These are phyloP conservation scores for Ophiostoma quercus DNA, from an alignment of 2,329 filamentous ascomycete genomes.

Conservation along the genomic window DNA sequence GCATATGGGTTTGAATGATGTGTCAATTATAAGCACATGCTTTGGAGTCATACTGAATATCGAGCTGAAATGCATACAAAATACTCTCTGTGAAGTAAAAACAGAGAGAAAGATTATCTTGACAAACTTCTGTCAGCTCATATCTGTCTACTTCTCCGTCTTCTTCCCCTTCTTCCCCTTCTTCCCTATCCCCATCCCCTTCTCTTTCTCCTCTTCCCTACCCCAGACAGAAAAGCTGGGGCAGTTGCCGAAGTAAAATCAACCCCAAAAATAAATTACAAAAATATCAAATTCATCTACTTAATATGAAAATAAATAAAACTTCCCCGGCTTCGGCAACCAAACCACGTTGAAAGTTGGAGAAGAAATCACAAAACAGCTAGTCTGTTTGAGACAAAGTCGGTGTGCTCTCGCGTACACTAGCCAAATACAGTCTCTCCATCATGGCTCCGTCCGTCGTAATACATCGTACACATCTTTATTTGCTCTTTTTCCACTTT, in stretches of 20 bases:
- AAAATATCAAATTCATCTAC: neutral
- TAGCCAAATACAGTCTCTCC: constrained; percentile 10
- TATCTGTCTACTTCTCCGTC: neutral
- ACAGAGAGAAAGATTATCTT: neutral
- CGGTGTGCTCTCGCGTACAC: constrained; percentile 1
- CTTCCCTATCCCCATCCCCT: neutral
- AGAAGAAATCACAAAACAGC: neutral
- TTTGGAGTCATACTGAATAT: too few species aligned
- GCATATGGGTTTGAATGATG: neutral
- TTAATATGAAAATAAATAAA: neutral
- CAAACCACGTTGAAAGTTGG: constrained; percentile 2
- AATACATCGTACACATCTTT: neutral
- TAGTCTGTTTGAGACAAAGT: neutral
- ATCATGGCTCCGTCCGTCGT: neutral
- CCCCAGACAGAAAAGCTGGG: neutral
- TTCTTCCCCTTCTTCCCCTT: neutral
- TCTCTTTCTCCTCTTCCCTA: neutral
- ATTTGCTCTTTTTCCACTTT: constrained; percentile 12
- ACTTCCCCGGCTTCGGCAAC: constrained; percentile 10
- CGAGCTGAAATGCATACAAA: too few species aligned
- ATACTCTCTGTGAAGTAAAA: neutral
- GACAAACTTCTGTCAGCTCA: neutral
- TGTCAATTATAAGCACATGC: neutral
- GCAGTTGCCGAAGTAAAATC: neutral
- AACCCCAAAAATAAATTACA: neutral